Evolutionary conservation across 1,139 yeast species (phyloP).

Genomic region (Zhuliangozyma blackwelliae): DNA sequence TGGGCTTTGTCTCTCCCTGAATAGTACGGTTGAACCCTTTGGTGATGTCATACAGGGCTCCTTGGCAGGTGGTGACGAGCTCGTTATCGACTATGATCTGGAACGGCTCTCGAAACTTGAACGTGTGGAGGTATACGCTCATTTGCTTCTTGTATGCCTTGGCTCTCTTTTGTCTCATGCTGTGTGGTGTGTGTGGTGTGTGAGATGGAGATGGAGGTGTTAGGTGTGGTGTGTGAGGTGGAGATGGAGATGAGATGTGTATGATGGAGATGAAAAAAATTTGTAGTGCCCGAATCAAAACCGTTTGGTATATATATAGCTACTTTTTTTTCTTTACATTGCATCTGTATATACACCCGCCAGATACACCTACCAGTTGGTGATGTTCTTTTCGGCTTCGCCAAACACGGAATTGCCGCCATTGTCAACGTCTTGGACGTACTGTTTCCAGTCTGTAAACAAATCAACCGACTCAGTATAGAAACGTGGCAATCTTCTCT

Average conservation of each 20-base stretch:
- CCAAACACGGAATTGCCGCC: constrained; percentile 82
- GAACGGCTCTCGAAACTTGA: constrained; percentile 91
- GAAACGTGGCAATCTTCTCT: constrained; percentile 50
- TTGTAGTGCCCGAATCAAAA: too few relatives aligned
- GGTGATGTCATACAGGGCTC: constrained; percentile 64
- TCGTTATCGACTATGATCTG: constrained; percentile 86
- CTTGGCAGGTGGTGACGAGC: constrained; percentile 59
- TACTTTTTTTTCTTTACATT: too few relatives aligned
- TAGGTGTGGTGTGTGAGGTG: not conserved
- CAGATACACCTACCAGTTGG: constrained; percentile 60
- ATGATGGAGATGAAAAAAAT: too few relatives aligned
- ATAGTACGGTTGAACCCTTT: constrained; percentile 80
- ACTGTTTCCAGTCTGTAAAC: constrained; percentile 50
- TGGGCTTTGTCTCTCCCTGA: constrained; percentile 83
- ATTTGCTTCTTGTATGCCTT: constrained; percentile 91
- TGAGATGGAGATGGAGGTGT: not conserved
- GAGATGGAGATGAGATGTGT: not conserved
- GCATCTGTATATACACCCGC: too few relatives aligned
- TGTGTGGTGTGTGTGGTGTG: not conserved
- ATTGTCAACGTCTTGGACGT: constrained; percentile 34
- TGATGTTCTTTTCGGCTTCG: constrained; percentile 83
- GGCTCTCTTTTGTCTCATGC: constrained; percentile 94
- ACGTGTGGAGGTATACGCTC: constrained; percentile 75
- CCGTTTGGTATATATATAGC: too few relatives aligned
- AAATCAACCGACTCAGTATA: constrained; percentile 45